These are phyloP conservation scores for Pseudogymnoascus sp. DNA, from an alignment of 2,329 filamentous ascomycete genomes.

Conservation along the genomic window DNA sequence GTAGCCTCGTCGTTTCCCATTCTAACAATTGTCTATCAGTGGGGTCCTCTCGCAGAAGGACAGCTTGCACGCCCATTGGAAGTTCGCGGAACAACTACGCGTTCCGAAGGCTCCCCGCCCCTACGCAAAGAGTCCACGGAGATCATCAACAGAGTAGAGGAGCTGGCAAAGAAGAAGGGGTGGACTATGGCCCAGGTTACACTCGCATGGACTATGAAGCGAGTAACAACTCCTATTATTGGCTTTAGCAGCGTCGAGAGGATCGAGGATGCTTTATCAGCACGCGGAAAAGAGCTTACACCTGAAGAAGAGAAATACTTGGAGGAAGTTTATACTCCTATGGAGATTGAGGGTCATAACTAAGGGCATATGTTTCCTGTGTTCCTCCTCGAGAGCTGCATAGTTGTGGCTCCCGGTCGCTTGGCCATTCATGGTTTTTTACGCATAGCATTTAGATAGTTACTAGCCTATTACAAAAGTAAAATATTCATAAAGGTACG, in stretches of 20 bases:
- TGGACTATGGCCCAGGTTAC: constrained; percentile 51
- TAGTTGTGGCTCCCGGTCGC: too few relatives aligned
- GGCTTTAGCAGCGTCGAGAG: constrained; percentile 41
- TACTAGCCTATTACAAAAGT: not conserved
- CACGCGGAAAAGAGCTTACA: constrained; percentile 32
- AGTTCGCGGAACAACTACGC: constrained; percentile 17
- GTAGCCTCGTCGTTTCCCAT: not conserved
- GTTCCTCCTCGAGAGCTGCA: not conserved
- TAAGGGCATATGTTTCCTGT: constrained; percentile 10
- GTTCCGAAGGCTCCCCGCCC: constrained; percentile 13
- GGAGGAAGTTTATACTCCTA: constrained; percentile 44
- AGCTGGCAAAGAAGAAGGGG: constrained; percentile 46
- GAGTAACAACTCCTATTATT: constrained; percentile 41
- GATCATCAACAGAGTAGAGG: constrained; percentile 46
- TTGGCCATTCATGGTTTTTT: not conserved
- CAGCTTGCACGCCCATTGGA: constrained; percentile 25
- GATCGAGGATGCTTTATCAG: constrained; percentile 43
- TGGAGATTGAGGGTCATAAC: constrained; percentile 28
- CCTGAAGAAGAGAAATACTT: constrained; percentile 44
- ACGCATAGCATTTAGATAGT: not conserved
- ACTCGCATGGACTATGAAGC: constrained; percentile 43
- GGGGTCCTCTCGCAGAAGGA: constrained; percentile 29
- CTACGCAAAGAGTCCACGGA: constrained; percentile 20
- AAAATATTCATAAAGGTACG: not conserved
- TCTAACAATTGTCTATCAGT: constrained; percentile 15